phyloP scores from a whole-genome alignment of 2,329 filamentous ascomycete species.

The Ascocoryne sarcoides region DNA sequence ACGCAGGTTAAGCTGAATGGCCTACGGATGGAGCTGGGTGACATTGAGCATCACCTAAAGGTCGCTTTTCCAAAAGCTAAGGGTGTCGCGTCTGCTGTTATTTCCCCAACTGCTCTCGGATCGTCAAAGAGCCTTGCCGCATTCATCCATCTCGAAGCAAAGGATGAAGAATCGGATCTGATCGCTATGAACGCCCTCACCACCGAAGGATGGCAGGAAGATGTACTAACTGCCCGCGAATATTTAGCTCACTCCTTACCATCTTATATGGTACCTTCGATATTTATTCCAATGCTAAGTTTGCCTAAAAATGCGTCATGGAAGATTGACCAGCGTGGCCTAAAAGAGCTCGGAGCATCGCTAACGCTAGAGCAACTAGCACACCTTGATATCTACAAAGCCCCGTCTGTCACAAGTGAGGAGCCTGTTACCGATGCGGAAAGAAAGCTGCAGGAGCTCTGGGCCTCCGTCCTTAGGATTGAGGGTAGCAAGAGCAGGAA shows the following conservation, averaged over 20 bases:
- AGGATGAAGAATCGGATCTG: not conserved
- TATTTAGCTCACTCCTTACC: not conserved
- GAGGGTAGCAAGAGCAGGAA: too few relatives aligned
- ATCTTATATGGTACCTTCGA: not conserved
- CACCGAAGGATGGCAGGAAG: too few relatives aligned
- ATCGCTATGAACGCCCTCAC: too few relatives aligned
- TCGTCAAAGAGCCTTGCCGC: not conserved
- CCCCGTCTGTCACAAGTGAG: not conserved
- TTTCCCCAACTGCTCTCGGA: not conserved
- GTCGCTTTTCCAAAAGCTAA: not conserved
- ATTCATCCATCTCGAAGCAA: not conserved
- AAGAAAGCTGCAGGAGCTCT: not conserved
- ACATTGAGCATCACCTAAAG: constrained; percentile 34
- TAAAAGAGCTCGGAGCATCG: not conserved
- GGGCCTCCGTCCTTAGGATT: not conserved
- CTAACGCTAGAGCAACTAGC: not conserved
- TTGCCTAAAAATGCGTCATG: not conserved
- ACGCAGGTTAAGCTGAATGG: constrained; percentile 1
- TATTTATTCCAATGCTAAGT: not conserved
- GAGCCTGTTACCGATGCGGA: not conserved
- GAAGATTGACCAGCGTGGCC: not conserved
- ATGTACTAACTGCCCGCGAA: too few relatives aligned
- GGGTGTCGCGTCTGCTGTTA: not conserved
- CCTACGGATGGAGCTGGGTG: constrained; percentile 31
- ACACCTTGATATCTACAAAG: not conserved